phyloP scores from a whole-genome alignment of 768 basidiomycete species.

The Amanita phalloides region DNA sequence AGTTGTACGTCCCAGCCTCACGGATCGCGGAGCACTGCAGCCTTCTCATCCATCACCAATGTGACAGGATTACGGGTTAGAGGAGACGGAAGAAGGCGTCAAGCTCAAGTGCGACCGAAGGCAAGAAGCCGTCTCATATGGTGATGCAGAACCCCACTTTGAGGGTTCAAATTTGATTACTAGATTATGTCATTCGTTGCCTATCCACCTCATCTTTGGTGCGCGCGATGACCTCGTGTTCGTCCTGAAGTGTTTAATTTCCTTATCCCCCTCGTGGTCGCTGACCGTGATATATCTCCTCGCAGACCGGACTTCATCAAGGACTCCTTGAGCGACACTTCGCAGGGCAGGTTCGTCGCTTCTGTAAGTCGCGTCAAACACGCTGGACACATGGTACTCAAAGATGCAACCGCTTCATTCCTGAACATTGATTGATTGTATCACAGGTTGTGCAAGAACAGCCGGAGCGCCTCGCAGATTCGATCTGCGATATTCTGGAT shows the following conservation, averaged over 20 bases:
- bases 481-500: slow-evolving; percentile 23
- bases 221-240: slow-evolving; percentile 33
- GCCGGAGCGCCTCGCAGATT: slow-evolving; percentile 26
- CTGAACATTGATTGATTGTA: not conserved
- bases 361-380: slow-evolving; percentile 32
- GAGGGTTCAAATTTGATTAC: slow-evolving; percentile 24
- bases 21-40: not conserved
- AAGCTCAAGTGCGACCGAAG: slow-evolving; percentile 30
- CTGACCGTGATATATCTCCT: not conserved
- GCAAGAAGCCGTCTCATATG: slow-evolving; percentile 36
- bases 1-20: slow-evolving; percentile 19
- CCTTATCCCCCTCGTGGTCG: not conserved
- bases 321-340: slow-evolving; percentile 28
- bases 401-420: not conserved
- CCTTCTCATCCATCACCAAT: not conserved
- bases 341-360: slow-evolving; percentile 27
- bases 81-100: slow-evolving; percentile 14
- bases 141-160: slow-evolving; percentile 32
- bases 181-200: slow-evolving; percentile 22
- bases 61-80: slow-evolving; percentile 26
- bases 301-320: slow-evolving; percentile 32
- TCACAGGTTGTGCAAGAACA: slow-evolving; percentile 34
- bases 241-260: slow-evolving; percentile 9
- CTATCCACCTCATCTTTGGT: slow-evolving; percentile 41
- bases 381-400: slow-evolving; percentile 36